Conservation (phyloP, 2,329 filamentous ascomycete species). For the Cylindrodendrum hubeiense region DNA sequence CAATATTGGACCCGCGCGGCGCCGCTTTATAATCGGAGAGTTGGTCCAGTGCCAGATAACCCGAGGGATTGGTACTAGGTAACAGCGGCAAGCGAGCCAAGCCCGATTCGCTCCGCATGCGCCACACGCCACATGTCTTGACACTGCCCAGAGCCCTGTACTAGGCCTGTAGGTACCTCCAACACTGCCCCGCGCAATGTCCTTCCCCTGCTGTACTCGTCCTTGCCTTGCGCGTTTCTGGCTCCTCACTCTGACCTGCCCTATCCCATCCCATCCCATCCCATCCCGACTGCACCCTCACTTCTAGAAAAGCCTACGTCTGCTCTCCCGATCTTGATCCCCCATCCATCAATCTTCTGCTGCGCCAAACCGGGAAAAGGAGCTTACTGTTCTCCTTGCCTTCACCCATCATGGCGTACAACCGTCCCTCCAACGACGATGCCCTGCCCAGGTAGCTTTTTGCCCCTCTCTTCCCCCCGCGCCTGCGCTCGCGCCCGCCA, state of each 20-base stretch:
- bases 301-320: neutral
- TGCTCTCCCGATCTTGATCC: conserved; percentile 4
- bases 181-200: conserved; percentile 22
- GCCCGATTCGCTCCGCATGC: conserved; percentile 4
- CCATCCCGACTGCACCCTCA: neutral
- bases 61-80: neutral
- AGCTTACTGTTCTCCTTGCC: conserved; percentile 4
- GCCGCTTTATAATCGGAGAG: neutral
- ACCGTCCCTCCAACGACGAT: conserved; percentile 92
- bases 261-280: neutral
- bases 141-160: neutral
- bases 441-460: conserved; percentile 82
- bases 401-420: conserved; percentile 83
- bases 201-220: conserved; percentile 2
- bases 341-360: conserved; percentile 17
- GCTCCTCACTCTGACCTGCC: conserved; percentile 1
- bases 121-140: conserved; percentile 12
- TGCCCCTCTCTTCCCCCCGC: conserved; percentile 37
- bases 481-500: conserved; percentile 18
- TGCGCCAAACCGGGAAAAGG: conserved; percentile 6
- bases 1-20: neutral
- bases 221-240: conserved; percentile 2
- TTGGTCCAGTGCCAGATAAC: neutral
- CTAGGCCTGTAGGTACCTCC: conserved; percentile 8
- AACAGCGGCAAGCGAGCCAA: conserved; percentile 1